Evolutionary conservation across 148 eudicot species (phyloP).

Genomic region (Dianthus caryophyllus): DNA sequence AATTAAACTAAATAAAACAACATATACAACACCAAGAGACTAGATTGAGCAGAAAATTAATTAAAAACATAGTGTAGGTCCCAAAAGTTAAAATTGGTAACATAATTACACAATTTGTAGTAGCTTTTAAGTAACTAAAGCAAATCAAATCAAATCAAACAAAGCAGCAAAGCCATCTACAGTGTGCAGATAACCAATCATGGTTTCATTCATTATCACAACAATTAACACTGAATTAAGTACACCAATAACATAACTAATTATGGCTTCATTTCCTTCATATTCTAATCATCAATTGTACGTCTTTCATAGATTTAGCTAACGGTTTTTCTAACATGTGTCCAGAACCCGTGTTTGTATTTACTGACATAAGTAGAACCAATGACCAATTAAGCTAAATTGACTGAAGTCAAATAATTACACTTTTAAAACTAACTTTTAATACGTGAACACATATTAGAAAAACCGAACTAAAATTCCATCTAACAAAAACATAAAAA

Average conservation of each 20-base stretch:
- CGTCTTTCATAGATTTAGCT: no score
- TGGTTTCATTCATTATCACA: neutral
- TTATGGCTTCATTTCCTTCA: no score
- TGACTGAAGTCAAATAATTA: no score
- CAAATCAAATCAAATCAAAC: neutral
- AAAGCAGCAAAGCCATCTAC: neutral
- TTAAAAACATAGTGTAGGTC: neutral
- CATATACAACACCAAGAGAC: neutral
- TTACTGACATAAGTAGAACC: no score
- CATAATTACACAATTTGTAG: conserved; percentile 4
- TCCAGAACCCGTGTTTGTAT: no score
- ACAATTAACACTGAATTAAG: neutral
- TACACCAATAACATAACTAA: conserved; percentile 17
- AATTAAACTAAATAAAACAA: neutral
- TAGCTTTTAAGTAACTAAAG: neutral
- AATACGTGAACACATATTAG: no score
- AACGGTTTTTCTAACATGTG: no score
- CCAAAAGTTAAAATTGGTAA: neutral
- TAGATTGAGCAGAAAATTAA: neutral
- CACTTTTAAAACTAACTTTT: no score
- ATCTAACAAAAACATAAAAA: neutral
- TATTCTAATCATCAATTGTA: no score
- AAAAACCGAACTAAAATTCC: no score
- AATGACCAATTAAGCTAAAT: no score
- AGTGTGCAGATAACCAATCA: neutral